Conservation (phyloP, 306 rosid genomes). For the Pachyrhizus erosus region DNA sequence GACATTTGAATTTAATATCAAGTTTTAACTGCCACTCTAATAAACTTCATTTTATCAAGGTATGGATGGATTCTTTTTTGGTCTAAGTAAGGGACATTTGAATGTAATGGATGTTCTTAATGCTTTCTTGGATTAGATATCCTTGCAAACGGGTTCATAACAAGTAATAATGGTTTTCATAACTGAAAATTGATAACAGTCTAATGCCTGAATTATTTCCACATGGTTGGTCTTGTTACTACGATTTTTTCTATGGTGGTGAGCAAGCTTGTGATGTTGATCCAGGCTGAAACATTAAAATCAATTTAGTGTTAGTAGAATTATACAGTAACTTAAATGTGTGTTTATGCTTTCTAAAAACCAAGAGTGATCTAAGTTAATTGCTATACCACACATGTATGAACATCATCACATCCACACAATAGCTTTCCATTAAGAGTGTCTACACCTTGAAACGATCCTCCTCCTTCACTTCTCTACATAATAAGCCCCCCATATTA, state of each 20-base stretch:
- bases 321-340: background rate
- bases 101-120: background rate
- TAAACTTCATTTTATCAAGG: too few species aligned
- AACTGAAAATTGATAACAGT: background rate
- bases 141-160: background rate
- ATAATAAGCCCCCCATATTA: background rate
- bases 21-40: too few species aligned
- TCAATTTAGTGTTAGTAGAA: background rate
- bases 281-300: conserved; percentile 52
- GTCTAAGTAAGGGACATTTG: background rate
- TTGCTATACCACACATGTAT: conserved; percentile 65
- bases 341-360: background rate
- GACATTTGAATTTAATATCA: too few species aligned
- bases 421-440: conserved; percentile 74
- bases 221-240: background rate
- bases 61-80: background rate
- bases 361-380: background rate
- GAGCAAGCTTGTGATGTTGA: conserved; percentile 58
- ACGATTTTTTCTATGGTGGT: background rate
- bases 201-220: background rate
- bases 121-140: background rate
- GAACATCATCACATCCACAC: conserved; percentile 77
- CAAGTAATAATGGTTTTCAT: background rate
- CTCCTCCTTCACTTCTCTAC: conserved; percentile 92
- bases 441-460: conserved; percentile 82